Conservation (phyloP, 345 rosid species). For the Kernera saxatilis region DNA sequence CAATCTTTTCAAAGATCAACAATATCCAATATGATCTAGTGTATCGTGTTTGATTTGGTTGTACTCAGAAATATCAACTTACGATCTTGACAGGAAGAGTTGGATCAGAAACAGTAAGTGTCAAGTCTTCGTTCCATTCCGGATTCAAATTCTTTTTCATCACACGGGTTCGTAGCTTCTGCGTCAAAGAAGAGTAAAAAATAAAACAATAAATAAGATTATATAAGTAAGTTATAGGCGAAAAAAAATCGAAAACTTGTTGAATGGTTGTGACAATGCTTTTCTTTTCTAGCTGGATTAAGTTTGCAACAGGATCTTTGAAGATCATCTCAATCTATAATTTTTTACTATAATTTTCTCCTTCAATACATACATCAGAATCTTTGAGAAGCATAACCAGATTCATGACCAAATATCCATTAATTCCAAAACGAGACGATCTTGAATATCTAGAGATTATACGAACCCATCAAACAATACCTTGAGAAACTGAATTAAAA, state of each 20-base stretch:
- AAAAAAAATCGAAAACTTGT: not conserved
- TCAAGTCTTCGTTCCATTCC: constrained; percentile 81
- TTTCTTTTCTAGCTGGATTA: too few species aligned
- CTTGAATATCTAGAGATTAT: not conserved
- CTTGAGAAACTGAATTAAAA: not conserved
- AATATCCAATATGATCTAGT: too few species aligned
- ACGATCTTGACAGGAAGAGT: constrained; percentile 58
- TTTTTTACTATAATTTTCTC: not conserved
- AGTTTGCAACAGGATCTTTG: too few species aligned
- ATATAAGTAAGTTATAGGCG: not conserved
- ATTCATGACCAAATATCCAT: not conserved
- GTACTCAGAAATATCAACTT: too few species aligned
- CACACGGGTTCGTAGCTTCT: constrained; percentile 75
- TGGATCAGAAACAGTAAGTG: constrained; percentile 61
- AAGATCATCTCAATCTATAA: too few species aligned
- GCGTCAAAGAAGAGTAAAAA: constrained; percentile 14
- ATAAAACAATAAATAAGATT: not conserved
- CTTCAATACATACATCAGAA: not conserved
- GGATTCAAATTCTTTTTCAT: constrained; percentile 62
- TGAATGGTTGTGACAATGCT: not conserved
- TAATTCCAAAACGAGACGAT: not conserved
- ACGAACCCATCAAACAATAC: not conserved
- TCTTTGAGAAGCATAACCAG: not conserved
- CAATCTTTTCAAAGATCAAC: not conserved
- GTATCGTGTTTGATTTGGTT: too few species aligned